Evolutionary conservation across 345 rosid genomes (phyloP).

Genomic region (Lepidium africanum): DNA sequence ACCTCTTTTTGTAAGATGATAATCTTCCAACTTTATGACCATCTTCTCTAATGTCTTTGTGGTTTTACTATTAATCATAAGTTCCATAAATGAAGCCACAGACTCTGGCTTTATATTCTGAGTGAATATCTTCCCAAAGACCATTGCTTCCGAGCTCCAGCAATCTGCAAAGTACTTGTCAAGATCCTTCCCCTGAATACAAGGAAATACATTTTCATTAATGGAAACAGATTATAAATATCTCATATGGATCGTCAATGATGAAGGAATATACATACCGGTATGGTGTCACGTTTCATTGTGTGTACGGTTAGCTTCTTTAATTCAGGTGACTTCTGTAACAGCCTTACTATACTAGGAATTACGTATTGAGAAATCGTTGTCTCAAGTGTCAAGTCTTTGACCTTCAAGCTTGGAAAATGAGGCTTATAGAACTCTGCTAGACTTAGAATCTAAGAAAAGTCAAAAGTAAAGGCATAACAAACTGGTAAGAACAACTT

Average conservation of each 20-base stretch:
- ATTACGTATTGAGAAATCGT: neutral
- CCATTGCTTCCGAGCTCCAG: neutral
- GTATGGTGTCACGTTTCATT: neutral
- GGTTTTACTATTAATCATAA: neutral
- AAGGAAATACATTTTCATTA: neutral
- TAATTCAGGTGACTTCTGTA: constrained; percentile 16
- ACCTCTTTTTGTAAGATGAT: neutral
- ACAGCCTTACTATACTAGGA: constrained; percentile 7
- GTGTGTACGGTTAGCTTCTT: constrained; percentile 11
- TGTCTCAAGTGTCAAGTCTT: neutral
- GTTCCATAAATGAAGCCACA: neutral
- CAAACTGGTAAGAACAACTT: too few species aligned
- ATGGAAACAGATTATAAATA: neutral
- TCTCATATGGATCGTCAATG: neutral
- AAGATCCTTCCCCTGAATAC: neutral
- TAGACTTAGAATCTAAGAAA: neutral
- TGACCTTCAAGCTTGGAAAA: neutral
- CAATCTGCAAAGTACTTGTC: neutral
- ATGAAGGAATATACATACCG: neutral
- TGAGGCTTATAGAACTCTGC: neutral
- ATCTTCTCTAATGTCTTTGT: constrained; percentile 2
- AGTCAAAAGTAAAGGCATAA: neutral
- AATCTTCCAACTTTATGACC: neutral
- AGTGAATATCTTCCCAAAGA: neutral
- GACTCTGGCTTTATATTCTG: neutral